Evolutionary conservation across 371 early-diverging fungal genomes (phyloP).

Genomic region (Blakeslea trispora): DNA sequence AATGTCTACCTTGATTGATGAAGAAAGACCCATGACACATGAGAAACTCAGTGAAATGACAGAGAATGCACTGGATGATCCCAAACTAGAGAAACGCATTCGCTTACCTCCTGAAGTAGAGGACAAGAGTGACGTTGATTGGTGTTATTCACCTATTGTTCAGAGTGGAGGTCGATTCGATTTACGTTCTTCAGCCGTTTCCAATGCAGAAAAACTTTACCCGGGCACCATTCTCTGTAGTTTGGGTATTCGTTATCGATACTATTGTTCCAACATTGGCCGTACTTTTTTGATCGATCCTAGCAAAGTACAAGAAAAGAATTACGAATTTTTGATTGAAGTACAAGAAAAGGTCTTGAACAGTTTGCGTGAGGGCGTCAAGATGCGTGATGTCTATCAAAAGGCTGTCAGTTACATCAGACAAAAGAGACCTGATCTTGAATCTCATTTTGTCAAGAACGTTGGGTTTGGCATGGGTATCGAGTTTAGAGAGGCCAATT

Average conservation of each 20-base stretch:
- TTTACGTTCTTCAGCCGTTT: slow-evolving; percentile 79
- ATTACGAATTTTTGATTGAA: slow-evolving; percentile 86
- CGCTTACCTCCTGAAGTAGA: slow-evolving; percentile 73
- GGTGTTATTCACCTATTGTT: slow-evolving; percentile 95
- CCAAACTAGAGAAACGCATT: slow-evolving; percentile 64
- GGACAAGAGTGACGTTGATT: slow-evolving; percentile 67
- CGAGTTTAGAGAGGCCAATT: slow-evolving; percentile 89
- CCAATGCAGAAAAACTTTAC: slow-evolving; percentile 72
- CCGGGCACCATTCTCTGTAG: slow-evolving; percentile 92
- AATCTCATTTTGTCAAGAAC: slow-evolving; percentile 78
- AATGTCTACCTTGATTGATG: slow-evolving; percentile 85
- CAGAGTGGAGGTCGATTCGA: slow-evolving; percentile 97
- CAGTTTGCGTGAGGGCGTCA: slow-evolving; percentile 76
- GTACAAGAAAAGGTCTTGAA: slow-evolving; percentile 76
- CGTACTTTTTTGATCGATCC: slow-evolving; percentile 95
- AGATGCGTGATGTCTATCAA: slow-evolving; percentile 77
- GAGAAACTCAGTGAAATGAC: slow-evolving; percentile 79
- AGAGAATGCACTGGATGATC: slow-evolving; percentile 71
- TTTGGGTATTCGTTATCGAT: slow-evolving; percentile 90
- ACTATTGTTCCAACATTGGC: slow-evolving; percentile 92
- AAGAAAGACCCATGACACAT: slow-evolving; percentile 87
- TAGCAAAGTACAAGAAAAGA: slow-evolving; percentile 85
- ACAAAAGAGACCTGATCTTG: slow-evolving; percentile 84
- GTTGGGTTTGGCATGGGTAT: slow-evolving; percentile 95
- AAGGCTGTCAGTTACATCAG: slow-evolving; percentile 70